A percentile compares a stretch with the other conserved stretches of the same genome.
Conservation (phyloP, 306 rosid genomes). For the Quillaja saponaria region DNA sequence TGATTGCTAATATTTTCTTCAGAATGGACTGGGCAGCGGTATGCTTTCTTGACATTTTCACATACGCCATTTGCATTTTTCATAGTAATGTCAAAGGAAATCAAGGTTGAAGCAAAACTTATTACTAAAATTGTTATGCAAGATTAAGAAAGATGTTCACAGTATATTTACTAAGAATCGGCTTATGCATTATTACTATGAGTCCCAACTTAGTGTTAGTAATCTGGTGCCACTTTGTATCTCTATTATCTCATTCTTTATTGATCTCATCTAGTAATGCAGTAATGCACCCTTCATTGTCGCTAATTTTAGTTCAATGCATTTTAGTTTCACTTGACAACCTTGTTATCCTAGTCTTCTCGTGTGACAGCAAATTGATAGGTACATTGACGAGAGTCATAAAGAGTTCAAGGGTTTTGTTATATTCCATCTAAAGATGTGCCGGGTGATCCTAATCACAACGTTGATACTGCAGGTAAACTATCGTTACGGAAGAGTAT, state of each 20-base stretch:
- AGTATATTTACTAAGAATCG: background rate
- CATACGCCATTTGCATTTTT: background rate
- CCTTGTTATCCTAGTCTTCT: background rate
- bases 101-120: background rate
- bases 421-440: conserved; percentile 33
- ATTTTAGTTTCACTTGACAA: background rate
- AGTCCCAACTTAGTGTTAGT: background rate
- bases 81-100: background rate
- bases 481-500: background rate
- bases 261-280: background rate
- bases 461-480: conserved; percentile 57
- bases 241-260: background rate
- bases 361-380: conserved; percentile 36
- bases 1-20: conserved; percentile 35
- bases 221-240: background rate
- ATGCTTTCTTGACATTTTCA: conserved; percentile 25
- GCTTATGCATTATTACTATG: background rate
- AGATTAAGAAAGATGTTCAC: background rate
- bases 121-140: background rate
- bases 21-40: conserved; percentile 46
- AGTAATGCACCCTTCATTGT: background rate
- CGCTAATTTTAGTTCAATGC: background rate
- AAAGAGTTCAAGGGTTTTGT: conserved; percentile 31
- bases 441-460: conserved; percentile 40
- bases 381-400: conserved; percentile 35